Conservation (phyloP, 805 yeast species). For the Teunomyces lycoperdinae region DNA sequence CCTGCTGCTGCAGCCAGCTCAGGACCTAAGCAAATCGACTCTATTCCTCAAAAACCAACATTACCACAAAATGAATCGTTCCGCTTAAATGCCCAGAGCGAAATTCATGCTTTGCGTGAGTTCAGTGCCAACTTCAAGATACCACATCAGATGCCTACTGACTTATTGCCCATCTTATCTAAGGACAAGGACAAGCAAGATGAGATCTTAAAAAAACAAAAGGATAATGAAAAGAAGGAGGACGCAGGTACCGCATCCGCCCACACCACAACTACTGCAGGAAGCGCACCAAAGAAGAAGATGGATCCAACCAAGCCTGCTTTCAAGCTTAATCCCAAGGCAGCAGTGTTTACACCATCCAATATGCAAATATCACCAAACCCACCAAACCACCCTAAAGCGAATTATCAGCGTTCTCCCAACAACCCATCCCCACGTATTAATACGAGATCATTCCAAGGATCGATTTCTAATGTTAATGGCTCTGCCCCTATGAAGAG, state of each 20-base stretch:
- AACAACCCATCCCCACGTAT: constrained; percentile 35
- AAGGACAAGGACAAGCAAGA: constrained; percentile 66
- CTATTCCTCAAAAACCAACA: constrained; percentile 30
- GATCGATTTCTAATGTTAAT: constrained; percentile 16
- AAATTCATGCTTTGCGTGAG: constrained; percentile 67
- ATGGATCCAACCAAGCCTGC: constrained; percentile 58
- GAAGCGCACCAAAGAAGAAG: constrained; percentile 37
- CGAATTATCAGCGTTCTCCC: constrained; percentile 21
- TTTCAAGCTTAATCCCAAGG: constrained; percentile 69
- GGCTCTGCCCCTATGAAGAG: constrained; percentile 1
- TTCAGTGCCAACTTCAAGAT: constrained; percentile 82
- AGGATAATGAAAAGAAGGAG: constrained; percentile 7
- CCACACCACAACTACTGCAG: background rate
- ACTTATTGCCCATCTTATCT: constrained; percentile 65
- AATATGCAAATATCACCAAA: constrained; percentile 24
- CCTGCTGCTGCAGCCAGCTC: too few species aligned
- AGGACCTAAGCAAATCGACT: constrained; percentile 21
- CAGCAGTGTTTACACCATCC: constrained; percentile 61
- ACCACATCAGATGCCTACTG: constrained; percentile 57
- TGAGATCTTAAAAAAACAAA: constrained; percentile 48
- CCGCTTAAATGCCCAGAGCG: constrained; percentile 53
- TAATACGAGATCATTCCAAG: constrained; percentile 31
- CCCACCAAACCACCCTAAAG: constrained; percentile 17
- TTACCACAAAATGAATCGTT: constrained; percentile 32
- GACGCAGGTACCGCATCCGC: constrained; percentile 2